Evolutionary conservation across 2,329 filamentous ascomycete species (phyloP), one percentile per base, ranked within the genome.

Genomic region (Xylariaceae sp.): DNA sequence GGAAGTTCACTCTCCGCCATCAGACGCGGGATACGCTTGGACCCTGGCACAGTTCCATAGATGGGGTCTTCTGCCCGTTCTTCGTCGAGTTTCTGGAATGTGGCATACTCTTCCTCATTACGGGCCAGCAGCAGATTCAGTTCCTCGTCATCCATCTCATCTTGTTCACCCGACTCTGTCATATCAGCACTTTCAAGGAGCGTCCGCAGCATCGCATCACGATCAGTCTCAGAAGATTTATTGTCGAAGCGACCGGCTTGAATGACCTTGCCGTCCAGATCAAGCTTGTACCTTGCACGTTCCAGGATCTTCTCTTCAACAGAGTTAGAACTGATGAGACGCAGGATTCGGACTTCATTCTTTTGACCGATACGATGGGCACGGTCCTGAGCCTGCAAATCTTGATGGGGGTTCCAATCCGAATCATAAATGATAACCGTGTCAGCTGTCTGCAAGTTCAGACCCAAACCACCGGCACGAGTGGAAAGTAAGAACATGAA

Each of bases 381-480:
- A 87, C 94, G 94, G 88, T 99, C 94, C 73, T 99, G 94, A 11
- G 94, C 94, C 75, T 99, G 94, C 75, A 99, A 80, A 89, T 99
- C 94, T 75, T 99, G 94, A 73, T 97, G 93, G 72, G 94, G 94
- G 75, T 99, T 99, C 94, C 94, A 99, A 78, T 99, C 94, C 0
- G 94, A 99, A 72, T 99, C 94, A 76, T 97, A 99, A 71, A 99
- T 99, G 75, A 99, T 97, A 78, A 99, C 94, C 1, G 94, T 99
- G 75, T 99, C 94, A 48, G 94, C 94, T 51, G 93, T 97, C 76
- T 99, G 94, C 73, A 99, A 75, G 71, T 99, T 99, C 66, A 99
- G 83, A 82, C 94, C 94, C 9, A 99, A 83, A 84, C 94, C 94
- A 87, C 94, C 94, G 63, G 94, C 94, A 80, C 94, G 93, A 23